These are phyloP conservation scores for Arthrinium puccinioides DNA, from an alignment of 2,329 filamentous ascomycete species.

Conservation along the genomic window DNA sequence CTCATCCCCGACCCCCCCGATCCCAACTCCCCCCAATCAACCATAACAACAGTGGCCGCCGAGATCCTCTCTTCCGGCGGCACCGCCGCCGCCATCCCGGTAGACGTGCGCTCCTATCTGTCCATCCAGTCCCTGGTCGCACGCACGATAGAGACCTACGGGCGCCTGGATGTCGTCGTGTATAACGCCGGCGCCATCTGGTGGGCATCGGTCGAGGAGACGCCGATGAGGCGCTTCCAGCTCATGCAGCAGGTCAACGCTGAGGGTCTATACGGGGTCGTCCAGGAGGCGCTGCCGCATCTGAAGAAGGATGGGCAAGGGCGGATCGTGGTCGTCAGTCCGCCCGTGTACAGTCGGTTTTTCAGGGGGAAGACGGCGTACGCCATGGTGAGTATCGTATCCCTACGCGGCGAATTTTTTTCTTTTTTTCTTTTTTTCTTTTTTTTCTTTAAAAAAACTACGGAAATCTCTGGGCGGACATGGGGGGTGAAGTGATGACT, in stretches of 20 bases:
- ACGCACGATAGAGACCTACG: conserved; percentile 48
- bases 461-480: neutral
- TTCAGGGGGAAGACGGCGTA: conserved; percentile 83
- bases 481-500: too few species aligned
- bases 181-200: conserved; percentile 85
- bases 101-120: conserved; percentile 61
- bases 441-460: neutral
- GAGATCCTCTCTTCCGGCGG: conserved; percentile 64
- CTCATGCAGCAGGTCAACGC: conserved; percentile 71
- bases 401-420: neutral
- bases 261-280: conserved; percentile 65
- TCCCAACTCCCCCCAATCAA: conserved; percentile 67
- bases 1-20: conserved; percentile 60
- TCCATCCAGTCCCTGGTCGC: conserved; percentile 55
- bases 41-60: conserved; percentile 70
- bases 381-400: conserved; percentile 41
- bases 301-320: conserved; percentile 50
- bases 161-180: conserved; percentile 63
- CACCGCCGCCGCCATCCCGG: conserved; percentile 56
- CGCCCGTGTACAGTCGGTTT: conserved; percentile 80
- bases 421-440: neutral
- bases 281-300: conserved; percentile 63
- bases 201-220: conserved; percentile 70
- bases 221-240: conserved; percentile 68
- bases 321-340: conserved; percentile 70